These are phyloP conservation scores for Candida labiduridarum DNA, from an alignment of 1,139 yeast genomes.

Conservation along the genomic window DNA sequence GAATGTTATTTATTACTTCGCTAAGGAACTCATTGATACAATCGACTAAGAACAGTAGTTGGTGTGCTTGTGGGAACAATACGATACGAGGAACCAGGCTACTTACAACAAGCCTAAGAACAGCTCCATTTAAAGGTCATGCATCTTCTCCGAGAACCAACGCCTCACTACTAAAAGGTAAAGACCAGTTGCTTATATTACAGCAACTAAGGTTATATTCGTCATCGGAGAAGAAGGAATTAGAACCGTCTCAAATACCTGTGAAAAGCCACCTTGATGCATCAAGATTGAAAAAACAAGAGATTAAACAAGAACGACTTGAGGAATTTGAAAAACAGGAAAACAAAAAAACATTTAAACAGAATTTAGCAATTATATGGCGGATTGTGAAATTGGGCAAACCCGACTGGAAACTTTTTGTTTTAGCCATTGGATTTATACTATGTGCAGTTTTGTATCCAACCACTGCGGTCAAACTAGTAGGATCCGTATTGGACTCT, in stretches of 20 bases:
- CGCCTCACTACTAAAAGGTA: background rate
- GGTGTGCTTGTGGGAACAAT: background rate
- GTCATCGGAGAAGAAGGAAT: background rate
- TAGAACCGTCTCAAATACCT: constrained; percentile 17
- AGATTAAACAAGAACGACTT: constrained; percentile 37
- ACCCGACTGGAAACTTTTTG: constrained; percentile 42
- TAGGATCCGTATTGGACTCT: constrained; percentile 52
- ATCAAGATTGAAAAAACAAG: constrained; percentile 29
- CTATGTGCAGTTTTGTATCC: constrained; percentile 51
- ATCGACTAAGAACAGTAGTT: background rate
- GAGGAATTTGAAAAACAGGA: constrained; percentile 25
- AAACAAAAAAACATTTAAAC: constrained; percentile 30
- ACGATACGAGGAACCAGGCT: background rate
- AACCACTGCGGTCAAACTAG: constrained; percentile 47
- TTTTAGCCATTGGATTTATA: constrained; percentile 45
- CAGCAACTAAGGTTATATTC: background rate
- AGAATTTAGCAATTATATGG: constrained; percentile 39
- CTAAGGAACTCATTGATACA: constrained; percentile 1
- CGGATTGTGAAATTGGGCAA: constrained; percentile 43
- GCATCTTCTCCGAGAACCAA: background rate
- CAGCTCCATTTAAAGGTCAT: background rate
- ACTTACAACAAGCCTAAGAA: background rate
- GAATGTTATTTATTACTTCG: background rate
- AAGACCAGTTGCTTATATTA: background rate
- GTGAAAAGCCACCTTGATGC: constrained; percentile 34